These are phyloP conservation scores for Novymonas esmeraldas DNA, from an alignment of 208 protist species.

Conservation along the genomic window DNA sequence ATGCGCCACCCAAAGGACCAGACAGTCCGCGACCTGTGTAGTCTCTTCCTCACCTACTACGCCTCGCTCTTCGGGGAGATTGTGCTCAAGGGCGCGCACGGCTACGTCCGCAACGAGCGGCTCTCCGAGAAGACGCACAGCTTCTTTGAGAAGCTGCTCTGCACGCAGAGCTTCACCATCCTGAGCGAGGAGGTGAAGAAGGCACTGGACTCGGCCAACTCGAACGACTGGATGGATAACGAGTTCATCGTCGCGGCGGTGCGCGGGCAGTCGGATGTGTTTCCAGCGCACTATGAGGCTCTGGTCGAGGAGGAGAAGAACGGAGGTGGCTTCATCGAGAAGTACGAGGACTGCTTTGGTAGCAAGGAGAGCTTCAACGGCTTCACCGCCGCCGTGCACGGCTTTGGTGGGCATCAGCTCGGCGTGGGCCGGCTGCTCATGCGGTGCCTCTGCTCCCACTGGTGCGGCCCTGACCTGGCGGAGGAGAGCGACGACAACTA, in stretches of 20 bases:
- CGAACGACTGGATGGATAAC: conserved; percentile 78
- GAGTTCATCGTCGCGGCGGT: conserved; percentile 85
- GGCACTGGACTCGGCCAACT: conserved; percentile 41
- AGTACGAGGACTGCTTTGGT: conserved; percentile 72
- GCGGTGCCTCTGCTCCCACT: conserved; percentile 30
- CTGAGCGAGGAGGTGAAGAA: conserved; percentile 62
- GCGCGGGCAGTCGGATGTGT: conserved; percentile 51
- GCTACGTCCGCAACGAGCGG: conserved; percentile 31
- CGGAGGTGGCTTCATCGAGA: conserved; percentile 59
- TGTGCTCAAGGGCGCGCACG: conserved; percentile 39
- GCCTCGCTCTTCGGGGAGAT: conserved; percentile 71
- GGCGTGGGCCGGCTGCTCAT: conserved; percentile 33
- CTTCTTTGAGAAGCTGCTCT: conserved; percentile 68
- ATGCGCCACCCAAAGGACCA: conserved; percentile 61
- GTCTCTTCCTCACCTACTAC: conserved; percentile 83
- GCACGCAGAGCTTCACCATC: conserved; percentile 68
- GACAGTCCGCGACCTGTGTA: conserved; percentile 73
- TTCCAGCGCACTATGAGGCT: conserved; percentile 48
- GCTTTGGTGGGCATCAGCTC: conserved; percentile 64
- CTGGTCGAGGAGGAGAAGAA: conserved; percentile 64
- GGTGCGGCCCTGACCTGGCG: conserved; percentile 17
- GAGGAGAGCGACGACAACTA: conserved; percentile 21
- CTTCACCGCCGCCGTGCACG: conserved; percentile 66
- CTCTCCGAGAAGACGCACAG: conserved; percentile 11
- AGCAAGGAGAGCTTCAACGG: conserved; percentile 62